These are phyloP conservation scores for Boletus rubropictus DNA, from an alignment of 768 basidiomycete species.

Conservation along the genomic window DNA sequence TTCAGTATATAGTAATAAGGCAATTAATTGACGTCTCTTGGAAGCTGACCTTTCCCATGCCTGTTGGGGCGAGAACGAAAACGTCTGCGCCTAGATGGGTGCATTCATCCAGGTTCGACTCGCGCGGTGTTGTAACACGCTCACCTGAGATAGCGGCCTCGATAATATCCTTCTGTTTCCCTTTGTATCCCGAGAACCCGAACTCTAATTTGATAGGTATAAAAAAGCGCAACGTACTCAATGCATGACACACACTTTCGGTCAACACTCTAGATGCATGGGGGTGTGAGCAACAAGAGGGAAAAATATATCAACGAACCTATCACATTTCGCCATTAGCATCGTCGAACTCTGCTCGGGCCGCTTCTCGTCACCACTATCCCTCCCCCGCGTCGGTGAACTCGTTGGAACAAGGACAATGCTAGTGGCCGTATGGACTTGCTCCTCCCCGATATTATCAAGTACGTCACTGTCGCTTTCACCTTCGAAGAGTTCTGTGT, in stretches of 20 bases:
- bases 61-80: slow-evolving; percentile 78
- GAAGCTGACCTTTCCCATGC: slow-evolving; percentile 73
- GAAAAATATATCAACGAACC: slow-evolving; percentile 3
- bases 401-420: slow-evolving; percentile 18
- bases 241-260: slow-evolving; percentile 16
- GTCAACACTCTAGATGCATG: slow-evolving; percentile 17
- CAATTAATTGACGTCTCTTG: background rate
- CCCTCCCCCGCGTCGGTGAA: slow-evolving; percentile 1
- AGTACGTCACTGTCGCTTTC: slow-evolving; percentile 21
- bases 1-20: background rate
- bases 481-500: slow-evolving; percentile 3
- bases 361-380: slow-evolving; percentile 1
- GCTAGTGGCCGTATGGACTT: slow-evolving; percentile 1
- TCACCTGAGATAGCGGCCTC: slow-evolving; percentile 61
- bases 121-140: background rate
- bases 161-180: slow-evolving; percentile 72
- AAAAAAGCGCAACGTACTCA: background rate
- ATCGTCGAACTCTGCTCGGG: background rate
- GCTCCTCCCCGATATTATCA: slow-evolving; percentile 22
- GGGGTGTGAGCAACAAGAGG: background rate
- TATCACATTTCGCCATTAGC: slow-evolving; percentile 12
- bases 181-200: slow-evolving; percentile 62
- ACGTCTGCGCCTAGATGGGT: slow-evolving; percentile 56
- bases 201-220: slow-evolving; percentile 46
- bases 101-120: background rate